Conservation (phyloP, 2,329 filamentous ascomycete genomes). For the Rhexocercosporidium sp. region DNA sequence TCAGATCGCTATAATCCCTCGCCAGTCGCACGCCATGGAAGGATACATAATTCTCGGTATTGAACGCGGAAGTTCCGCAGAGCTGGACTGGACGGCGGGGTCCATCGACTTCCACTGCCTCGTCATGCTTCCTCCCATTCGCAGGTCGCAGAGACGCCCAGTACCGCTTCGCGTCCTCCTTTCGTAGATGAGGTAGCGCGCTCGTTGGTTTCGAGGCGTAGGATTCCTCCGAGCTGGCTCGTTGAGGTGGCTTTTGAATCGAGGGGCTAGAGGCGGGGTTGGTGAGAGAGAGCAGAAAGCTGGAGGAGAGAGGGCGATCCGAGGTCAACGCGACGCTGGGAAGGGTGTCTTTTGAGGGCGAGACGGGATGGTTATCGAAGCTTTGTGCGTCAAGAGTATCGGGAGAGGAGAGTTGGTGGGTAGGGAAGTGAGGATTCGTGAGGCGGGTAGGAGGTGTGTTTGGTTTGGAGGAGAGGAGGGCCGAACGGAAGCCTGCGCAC, state of each 20-base stretch:
- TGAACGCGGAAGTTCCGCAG: neutral
- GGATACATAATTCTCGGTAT: slow-evolving; percentile 11
- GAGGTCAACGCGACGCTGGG: slow-evolving; percentile 35
- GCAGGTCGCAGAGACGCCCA: slow-evolving; percentile 27
- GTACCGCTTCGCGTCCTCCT: slow-evolving; percentile 33
- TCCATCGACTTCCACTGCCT: neutral
- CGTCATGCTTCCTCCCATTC: neutral
- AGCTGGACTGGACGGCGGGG: neutral
- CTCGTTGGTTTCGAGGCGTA: slow-evolving; percentile 35
- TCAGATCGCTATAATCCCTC: slow-evolving; percentile 36
- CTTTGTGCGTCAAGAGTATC: slow-evolving; percentile 17
- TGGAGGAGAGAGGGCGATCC: slow-evolving; percentile 29
- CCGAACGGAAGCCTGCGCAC: slow-evolving; percentile 19
- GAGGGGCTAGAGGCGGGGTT: slow-evolving; percentile 15
- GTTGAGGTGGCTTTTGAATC: slow-evolving; percentile 18
- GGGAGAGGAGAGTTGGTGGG: slow-evolving; percentile 30
- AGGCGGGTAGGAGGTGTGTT: slow-evolving; percentile 28
- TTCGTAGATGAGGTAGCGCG: slow-evolving; percentile 31
- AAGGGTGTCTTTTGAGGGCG: slow-evolving; percentile 27
- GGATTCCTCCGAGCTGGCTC: neutral
- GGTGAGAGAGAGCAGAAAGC: slow-evolving; percentile 35
- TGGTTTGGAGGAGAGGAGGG: slow-evolving; percentile 19
- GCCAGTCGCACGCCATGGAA: slow-evolving; percentile 21
- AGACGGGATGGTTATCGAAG: slow-evolving; percentile 37
- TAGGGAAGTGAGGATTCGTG: slow-evolving; percentile 35